Evolutionary conservation across 2,329 filamentous ascomycete genomes (phyloP).

Genomic region (Aspergillus novoparasiticus): DNA sequence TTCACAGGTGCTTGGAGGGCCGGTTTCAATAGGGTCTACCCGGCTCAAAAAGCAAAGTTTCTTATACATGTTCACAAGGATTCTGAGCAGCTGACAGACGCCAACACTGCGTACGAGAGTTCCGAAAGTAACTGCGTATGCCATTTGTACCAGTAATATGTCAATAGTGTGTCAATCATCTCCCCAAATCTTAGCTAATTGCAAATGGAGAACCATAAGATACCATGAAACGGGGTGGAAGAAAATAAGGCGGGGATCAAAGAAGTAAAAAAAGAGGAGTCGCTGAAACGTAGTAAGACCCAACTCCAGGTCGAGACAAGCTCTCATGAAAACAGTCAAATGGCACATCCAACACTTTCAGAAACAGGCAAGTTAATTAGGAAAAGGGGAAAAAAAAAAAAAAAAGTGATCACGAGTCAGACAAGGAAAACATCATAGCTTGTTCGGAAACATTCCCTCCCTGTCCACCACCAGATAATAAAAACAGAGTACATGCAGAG

Average conservation of each 20-base stretch:
- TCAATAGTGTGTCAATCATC: slow-evolving; percentile 7
- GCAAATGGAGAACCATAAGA: slow-evolving; percentile 6
- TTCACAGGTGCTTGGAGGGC: not conserved
- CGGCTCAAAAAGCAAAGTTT: not conserved
- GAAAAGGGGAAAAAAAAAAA: slow-evolving; percentile 14
- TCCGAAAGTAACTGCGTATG: slow-evolving; percentile 13
- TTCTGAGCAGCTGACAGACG: not conserved
- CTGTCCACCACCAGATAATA: slow-evolving; percentile 23
- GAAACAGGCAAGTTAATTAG: slow-evolving; percentile 22
- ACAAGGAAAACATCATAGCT: slow-evolving; percentile 30
- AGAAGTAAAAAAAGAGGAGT: slow-evolving; percentile 8
- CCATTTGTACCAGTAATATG: slow-evolving; percentile 15
- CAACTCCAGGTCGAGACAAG: slow-evolving; percentile 19
- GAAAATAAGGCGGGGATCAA: not conserved
- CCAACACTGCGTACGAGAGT: not conserved
- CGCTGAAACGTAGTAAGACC: slow-evolving; percentile 18
- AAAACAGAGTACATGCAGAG: slow-evolving; percentile 27
- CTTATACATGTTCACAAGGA: not conserved
- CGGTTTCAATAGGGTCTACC: not conserved
- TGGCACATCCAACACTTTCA: slow-evolving; percentile 20
- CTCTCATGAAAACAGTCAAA: slow-evolving; percentile 25
- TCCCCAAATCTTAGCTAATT: slow-evolving; percentile 12
- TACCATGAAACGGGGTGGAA: slow-evolving; percentile 7
- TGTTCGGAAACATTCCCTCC: slow-evolving; percentile 29
- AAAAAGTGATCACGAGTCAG: slow-evolving; percentile 20